Evolutionary conservation across 2,329 filamentous ascomycete genomes (phyloP), one percentile per base, ranked within the genome.

Genomic region (Chrysosporium keratinophilum): DNA sequence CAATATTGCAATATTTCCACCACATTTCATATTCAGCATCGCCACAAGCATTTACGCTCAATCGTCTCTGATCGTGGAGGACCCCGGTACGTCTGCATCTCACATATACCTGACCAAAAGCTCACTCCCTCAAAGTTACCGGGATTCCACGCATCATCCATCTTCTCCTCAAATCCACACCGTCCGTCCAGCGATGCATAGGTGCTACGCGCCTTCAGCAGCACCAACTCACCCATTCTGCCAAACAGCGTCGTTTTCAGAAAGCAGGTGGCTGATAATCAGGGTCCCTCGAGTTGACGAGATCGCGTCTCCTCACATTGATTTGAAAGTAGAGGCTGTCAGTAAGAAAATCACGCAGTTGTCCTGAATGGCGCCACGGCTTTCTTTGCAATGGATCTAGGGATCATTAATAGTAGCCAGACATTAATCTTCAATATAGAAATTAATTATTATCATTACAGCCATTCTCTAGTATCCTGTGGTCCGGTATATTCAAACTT

Each of bases 271-370:
- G 70, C 65, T 87, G 5, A 76, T 94, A 15, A 71, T 78, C 46
- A 76, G 77, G 60, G 83, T 95, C 54, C 94, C 88, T 64, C 80
- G 82, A 40, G 90, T 85, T 86, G 91, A 94, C 69, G 87, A 88
- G 64, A 85, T 91, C 59, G 74, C 95, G 64, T 88, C 83, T 57
- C 89, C 89, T 0, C 73, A 75, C 15, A 86, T 93, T 59, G 76
- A 83, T 42, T 70, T 91, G 11, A 71, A 77, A 1, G 74, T 95
- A 15, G 78, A 88, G 50, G 76, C 74, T 31, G 69, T 82, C 15
- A 78, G 78, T 80, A 64, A 9, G 45, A 23, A 39, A 10, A 15
- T 14, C 9, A 23, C 9, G 20, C 12, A 40, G 34, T 19, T 3
- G n/a, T n/a, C n/a, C n/a, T n/a, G n/a, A n/a, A n/a, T n/a, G n/a